A percentile compares a stretch with the other conserved stretches of the same genome.
Evolutionary conservation across 2,329 filamentous ascomycete genomes (phyloP).

Genomic region (Paracoccidioides lutzii): DNA sequence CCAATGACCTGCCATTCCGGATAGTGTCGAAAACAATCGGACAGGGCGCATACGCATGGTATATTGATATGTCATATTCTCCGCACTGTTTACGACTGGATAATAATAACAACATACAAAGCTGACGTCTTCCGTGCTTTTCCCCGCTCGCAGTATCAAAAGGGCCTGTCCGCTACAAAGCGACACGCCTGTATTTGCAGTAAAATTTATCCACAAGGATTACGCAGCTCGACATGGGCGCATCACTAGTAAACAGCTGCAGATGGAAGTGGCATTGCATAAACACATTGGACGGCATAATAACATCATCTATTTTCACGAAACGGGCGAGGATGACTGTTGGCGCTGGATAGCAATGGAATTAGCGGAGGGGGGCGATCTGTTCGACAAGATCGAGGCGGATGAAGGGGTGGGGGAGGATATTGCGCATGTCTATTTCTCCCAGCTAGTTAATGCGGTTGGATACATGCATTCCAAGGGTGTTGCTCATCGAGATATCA

Average conservation of each 20-base stretch:
- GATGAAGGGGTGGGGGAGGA: constrained; percentile 90
- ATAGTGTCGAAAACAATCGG: constrained; percentile 95
- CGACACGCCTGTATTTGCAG: constrained; percentile 70
- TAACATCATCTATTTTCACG: constrained; percentile 89
- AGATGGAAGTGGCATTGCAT: constrained; percentile 84
- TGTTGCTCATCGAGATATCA: constrained; percentile 81
- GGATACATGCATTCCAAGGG: constrained; percentile 94
- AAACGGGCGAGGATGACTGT: constrained; percentile 65
- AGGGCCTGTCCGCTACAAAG: constrained; percentile 69
- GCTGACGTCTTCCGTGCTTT: constrained; percentile 6
- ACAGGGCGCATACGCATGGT: constrained; percentile 95
- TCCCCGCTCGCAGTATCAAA: constrained; percentile 54
- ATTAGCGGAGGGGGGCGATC: constrained; percentile 81
- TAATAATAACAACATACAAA: neutral
- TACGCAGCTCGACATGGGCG: constrained; percentile 83
- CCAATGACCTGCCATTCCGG: constrained; percentile 73
- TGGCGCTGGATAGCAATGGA: constrained; percentile 99
- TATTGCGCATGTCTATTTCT: constrained; percentile 92
- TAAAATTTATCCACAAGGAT: constrained; percentile 97
- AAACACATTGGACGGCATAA: constrained; percentile 76
- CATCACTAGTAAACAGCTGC: constrained; percentile 76
- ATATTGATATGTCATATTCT: constrained; percentile 10
- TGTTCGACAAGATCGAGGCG: constrained; percentile 99
- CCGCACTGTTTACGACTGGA: neutral
- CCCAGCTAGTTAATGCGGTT: constrained; percentile 78